Evolutionary conservation across 1,284 basidiomycete genomes (phyloP).

Genomic region (Fistulinella staudtii): DNA sequence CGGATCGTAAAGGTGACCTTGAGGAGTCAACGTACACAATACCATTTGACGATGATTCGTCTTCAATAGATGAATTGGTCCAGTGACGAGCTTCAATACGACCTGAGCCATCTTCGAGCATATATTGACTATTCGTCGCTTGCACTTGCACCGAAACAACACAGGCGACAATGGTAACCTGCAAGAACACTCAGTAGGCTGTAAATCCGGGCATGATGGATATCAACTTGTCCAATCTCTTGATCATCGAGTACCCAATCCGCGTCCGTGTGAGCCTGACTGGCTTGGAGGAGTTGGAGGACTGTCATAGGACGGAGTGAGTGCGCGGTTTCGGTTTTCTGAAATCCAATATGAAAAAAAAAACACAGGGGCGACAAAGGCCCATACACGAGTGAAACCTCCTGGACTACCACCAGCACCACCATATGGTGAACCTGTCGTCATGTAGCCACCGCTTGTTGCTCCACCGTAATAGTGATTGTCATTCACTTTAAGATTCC

Average conservation of each 20-base stretch:
- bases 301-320: slow-evolving; percentile 86
- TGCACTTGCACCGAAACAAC: slow-evolving; percentile 69
- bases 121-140: slow-evolving; percentile 80
- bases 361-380: slow-evolving; percentile 1
- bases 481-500: slow-evolving; percentile 22
- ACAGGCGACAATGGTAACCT: slow-evolving; percentile 80
- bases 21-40: slow-evolving; percentile 36
- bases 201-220: neutral
- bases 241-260: slow-evolving; percentile 82
- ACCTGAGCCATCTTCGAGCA: slow-evolving; percentile 88
- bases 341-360: neutral
- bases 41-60: slow-evolving; percentile 45
- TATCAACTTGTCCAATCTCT: slow-evolving; percentile 76
- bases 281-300: slow-evolving; percentile 73
- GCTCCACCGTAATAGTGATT: slow-evolving; percentile 38
- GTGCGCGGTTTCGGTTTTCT: slow-evolving; percentile 51
- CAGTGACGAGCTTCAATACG: slow-evolving; percentile 86
- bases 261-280: slow-evolving; percentile 83
- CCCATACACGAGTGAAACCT: slow-evolving; percentile 36
- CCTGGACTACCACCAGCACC: slow-evolving; percentile 44
- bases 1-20: neutral
- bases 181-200: neutral
- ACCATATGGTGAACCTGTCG: slow-evolving; percentile 43
- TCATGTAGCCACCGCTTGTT: slow-evolving; percentile 38
- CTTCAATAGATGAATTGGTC: slow-evolving; percentile 67